Evolutionary conservation across 495 filamentous ascomycete species (phyloP).

Genomic region (Penicillium flavigenum): DNA sequence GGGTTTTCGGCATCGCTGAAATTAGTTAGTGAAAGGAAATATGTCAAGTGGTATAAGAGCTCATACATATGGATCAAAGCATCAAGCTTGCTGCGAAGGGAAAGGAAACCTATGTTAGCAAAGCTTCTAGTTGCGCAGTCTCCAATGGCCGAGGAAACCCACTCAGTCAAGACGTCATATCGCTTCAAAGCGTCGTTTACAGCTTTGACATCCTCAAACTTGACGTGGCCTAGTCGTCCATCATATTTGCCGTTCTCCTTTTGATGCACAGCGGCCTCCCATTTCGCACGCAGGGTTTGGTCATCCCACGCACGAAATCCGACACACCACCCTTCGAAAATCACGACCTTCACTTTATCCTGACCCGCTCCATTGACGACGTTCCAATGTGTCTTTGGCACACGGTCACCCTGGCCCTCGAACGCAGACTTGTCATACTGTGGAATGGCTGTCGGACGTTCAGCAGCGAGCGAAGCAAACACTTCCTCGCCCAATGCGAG

Average conservation of each 20-base stretch:
- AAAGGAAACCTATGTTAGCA: constrained; percentile 15
- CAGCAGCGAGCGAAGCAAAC: constrained; percentile 58
- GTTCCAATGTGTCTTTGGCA: constrained; percentile 58
- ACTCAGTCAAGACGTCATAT: constrained; percentile 75
- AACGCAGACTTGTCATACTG: constrained; percentile 82
- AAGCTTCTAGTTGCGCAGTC: not conserved
- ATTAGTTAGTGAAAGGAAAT: constrained; percentile 7
- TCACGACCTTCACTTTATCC: constrained; percentile 56
- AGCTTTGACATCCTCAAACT: constrained; percentile 65
- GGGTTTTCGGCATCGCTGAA: constrained; percentile 70
- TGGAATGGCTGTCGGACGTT: constrained; percentile 61
- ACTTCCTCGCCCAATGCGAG: constrained; percentile 60
- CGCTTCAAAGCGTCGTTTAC: constrained; percentile 66
- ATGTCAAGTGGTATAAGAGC: not conserved
- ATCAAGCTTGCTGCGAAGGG: constrained; percentile 56
- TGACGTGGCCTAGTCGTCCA: constrained; percentile 56
- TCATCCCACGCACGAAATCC: constrained; percentile 71
- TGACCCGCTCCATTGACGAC: constrained; percentile 57
- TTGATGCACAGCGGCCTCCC: constrained; percentile 53
- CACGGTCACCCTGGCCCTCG: constrained; percentile 75
- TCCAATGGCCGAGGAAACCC: constrained; percentile 22
- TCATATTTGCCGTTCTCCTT: constrained; percentile 40
- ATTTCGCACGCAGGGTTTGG: constrained; percentile 53
- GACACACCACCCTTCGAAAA: constrained; percentile 92
- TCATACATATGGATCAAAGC: constrained; percentile 81